A percentile compares a stretch with the other conserved stretches of the same genome.
Evolutionary conservation across 768 basidiomycete genomes (phyloP).

Genomic region (Mycena galericulata): DNA sequence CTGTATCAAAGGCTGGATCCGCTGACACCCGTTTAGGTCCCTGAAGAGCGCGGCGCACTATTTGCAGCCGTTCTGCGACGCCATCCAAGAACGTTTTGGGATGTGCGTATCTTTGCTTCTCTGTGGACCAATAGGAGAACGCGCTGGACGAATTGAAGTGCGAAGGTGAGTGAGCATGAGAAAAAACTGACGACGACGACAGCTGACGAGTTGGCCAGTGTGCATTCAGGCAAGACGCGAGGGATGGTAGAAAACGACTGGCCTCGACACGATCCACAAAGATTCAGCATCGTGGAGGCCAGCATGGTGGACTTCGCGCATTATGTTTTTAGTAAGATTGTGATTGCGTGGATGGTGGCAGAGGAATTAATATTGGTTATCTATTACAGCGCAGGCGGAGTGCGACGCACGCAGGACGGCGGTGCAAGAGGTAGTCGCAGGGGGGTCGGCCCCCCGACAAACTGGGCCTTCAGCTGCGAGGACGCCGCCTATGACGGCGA

Average conservation of each 20-base stretch:
- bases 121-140: neutral
- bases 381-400: neutral
- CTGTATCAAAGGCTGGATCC: no score
- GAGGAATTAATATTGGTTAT: neutral
- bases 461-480: no score
- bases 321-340: constrained; percentile 5
- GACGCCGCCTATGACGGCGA: neutral
- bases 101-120: neutral
- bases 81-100: neutral
- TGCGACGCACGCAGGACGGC: neutral
- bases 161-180: neutral
- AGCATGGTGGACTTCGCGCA: constrained; percentile 11
- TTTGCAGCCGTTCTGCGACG: constrained; percentile 1
- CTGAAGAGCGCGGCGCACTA: constrained; percentile 6
- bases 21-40: no score
- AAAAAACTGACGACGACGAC: no score
- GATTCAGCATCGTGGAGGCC: neutral
- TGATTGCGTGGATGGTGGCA: no score
- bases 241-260: constrained; percentile 1
- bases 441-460: no score
- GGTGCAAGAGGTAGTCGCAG: neutral
- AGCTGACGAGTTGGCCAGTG: neutral
- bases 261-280: neutral
- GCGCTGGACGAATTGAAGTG: neutral
- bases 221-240: neutral